Percentiles rank a stretch among this genome's conserved stretches.
These are phyloP conservation scores for Asterionellopsis glacialis DNA, from an alignment of 108 stramenopile species.

Conservation along the genomic window DNA sequence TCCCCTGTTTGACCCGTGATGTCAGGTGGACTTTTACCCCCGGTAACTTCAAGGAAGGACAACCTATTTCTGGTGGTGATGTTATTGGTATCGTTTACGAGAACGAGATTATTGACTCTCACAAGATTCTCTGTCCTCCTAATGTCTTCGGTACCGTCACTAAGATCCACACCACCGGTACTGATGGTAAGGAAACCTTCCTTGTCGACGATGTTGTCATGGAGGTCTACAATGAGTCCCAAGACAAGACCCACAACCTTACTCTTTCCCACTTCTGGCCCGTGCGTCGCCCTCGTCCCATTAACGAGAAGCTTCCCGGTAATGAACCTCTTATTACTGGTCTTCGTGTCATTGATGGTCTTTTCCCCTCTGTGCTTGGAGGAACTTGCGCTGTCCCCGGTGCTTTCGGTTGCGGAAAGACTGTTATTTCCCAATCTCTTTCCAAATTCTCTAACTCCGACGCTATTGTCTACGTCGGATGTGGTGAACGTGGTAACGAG, in stretches of 20 bases:
- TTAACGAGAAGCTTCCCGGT: constrained; percentile 96
- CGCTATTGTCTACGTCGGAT: constrained; percentile 93
- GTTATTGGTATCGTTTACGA: constrained; percentile 95
- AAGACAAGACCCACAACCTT: constrained; percentile 82
- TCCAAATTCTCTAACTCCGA: constrained; percentile 99
- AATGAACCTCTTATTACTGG: constrained; percentile 98
- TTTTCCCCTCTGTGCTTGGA: constrained; percentile 98
- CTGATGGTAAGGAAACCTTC: constrained; percentile 93
- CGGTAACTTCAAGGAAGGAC: constrained; percentile 86
- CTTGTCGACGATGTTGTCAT: constrained; percentile 94
- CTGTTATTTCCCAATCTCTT: constrained; percentile 97
- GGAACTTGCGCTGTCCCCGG: constrained; percentile 99
- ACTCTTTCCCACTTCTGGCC: constrained; percentile 98
- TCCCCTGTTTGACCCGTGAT: constrained; percentile 87
- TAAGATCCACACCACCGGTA: constrained; percentile 92
- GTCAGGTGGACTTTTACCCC: constrained; percentile 95
- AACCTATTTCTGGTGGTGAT: constrained; percentile 91
- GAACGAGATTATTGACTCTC: constrained; percentile 96
- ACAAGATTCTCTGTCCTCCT: constrained; percentile 98
- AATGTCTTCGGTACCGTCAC: constrained; percentile 95
- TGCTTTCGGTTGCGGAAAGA: constrained; percentile 99
- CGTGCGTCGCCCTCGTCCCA: constrained; percentile 97
- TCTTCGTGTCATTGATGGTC: constrained; percentile 97
- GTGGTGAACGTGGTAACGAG: constrained; percentile 98
- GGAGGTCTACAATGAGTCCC: constrained; percentile 94